Percentiles rank a stretch among this genome's conserved stretches.
Evolutionary conservation across 2,329 filamentous ascomycete species (phyloP).

Genomic region (Arachnomyces sp.): DNA sequence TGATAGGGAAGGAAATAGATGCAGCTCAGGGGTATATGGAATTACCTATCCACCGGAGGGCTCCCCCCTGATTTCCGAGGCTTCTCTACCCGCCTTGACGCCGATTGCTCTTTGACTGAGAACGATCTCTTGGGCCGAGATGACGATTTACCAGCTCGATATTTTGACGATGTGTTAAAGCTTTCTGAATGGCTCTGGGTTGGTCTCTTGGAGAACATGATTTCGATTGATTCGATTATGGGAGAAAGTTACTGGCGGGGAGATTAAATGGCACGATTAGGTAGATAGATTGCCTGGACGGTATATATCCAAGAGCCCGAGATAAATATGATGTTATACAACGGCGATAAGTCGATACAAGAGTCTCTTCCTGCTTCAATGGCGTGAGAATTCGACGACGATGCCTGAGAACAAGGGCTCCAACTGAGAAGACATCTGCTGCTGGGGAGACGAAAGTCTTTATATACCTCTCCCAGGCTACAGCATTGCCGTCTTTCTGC

Average conservation of each 20-base stretch:
- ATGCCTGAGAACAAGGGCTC: too few species aligned
- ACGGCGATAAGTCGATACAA: not conserved
- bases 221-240: too few species aligned
- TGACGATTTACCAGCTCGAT: constrained; percentile 21
- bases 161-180: constrained; percentile 17
- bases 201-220: constrained; percentile 13
- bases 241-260: not conserved
- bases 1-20: not conserved
- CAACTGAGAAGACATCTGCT: too few species aligned
- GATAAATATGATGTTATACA: constrained; percentile 3
- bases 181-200: constrained; percentile 18
- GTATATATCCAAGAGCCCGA: not conserved
- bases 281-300: not conserved
- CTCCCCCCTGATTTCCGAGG: constrained; percentile 17
- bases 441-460: too few species aligned
- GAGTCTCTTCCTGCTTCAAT: too few species aligned
- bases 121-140: constrained; percentile 20
- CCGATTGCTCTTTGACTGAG: constrained; percentile 14
- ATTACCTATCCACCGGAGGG: constrained; percentile 31
- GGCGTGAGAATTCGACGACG: too few species aligned
- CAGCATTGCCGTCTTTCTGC: too few species aligned
- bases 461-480: too few species aligned
- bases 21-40: constrained; percentile 3
- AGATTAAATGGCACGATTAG: constrained; percentile 2
- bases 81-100: constrained; percentile 21